These are phyloP conservation scores for Diaporthe eres DNA, from an alignment of 2,329 filamentous ascomycete species.

Conservation along the genomic window DNA sequence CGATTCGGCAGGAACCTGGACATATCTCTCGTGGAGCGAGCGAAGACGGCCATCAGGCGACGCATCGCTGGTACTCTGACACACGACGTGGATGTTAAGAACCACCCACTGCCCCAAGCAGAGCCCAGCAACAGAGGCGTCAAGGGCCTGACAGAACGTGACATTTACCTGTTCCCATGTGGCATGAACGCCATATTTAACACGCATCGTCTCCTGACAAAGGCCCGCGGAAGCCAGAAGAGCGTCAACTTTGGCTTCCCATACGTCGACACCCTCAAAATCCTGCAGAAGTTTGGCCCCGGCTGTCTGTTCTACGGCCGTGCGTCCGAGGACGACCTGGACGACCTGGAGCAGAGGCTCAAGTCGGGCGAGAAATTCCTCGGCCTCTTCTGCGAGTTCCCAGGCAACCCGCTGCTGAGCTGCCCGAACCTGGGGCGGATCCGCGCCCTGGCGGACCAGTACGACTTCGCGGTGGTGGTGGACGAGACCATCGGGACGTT, in stretches of 20 bases:
- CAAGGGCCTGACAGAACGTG: slow-evolving; percentile 81
- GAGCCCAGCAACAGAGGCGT: slow-evolving; percentile 67
- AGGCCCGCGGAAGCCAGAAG: slow-evolving; percentile 73
- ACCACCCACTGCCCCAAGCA: slow-evolving; percentile 66
- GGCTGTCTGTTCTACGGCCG: slow-evolving; percentile 91
- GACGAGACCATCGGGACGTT: slow-evolving; percentile 98
- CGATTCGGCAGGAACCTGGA: slow-evolving; percentile 94
- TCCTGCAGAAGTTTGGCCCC: slow-evolving; percentile 93
- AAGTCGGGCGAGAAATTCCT: slow-evolving; percentile 81
- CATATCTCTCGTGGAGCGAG: slow-evolving; percentile 81
- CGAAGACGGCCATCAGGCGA: slow-evolving; percentile 86
- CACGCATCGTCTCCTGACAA: slow-evolving; percentile 81
- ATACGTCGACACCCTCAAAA: slow-evolving; percentile 96
- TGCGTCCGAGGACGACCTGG: slow-evolving; percentile 81
- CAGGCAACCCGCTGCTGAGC: slow-evolving; percentile 89
- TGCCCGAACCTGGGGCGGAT: slow-evolving; percentile 90
- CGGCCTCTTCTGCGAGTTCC: slow-evolving; percentile 94
- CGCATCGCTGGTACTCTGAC: slow-evolving; percentile 91
- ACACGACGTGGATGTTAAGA: slow-evolving; percentile 75
- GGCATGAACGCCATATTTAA: slow-evolving; percentile 98
- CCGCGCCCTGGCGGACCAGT: slow-evolving; percentile 81
- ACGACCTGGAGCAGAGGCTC: slow-evolving; percentile 83
- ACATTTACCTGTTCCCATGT: slow-evolving; percentile 89
- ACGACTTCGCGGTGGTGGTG: slow-evolving; percentile 90
- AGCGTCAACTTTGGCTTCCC: slow-evolving; percentile 97